Conservation (phyloP, 2,329 filamentous ascomycete genomes). For the Arthrobotrys pseudoclavata region DNA sequence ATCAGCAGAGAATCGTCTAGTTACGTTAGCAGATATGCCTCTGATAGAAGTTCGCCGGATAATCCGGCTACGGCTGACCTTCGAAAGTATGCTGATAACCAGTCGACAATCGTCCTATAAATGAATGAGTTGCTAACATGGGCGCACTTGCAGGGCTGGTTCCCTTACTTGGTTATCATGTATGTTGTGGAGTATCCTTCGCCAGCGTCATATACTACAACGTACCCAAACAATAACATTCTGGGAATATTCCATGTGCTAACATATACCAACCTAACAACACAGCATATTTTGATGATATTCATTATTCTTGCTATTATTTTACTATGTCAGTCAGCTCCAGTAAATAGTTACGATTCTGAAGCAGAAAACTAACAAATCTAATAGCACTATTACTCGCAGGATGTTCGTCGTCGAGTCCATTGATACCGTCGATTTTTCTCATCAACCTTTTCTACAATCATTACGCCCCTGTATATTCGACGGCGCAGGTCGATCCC, state of each 20-base stretch:
- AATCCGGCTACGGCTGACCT: slow-evolving; percentile 51
- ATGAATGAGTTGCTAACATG: slow-evolving; percentile 3
- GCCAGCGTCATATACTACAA: not conserved
- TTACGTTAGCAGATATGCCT: slow-evolving; percentile 28
- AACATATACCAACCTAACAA: not conserved
- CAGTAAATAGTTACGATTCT: not conserved
- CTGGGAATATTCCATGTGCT: not conserved
- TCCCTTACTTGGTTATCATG: slow-evolving; percentile 78
- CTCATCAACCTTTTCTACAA: slow-evolving; percentile 98
- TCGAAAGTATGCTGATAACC: slow-evolving; percentile 40
- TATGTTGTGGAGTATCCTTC: slow-evolving; percentile 26
- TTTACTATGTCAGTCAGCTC: slow-evolving; percentile 81
- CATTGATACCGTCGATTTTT: slow-evolving; percentile 94
- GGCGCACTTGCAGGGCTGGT: slow-evolving; percentile 71
- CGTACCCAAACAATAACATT: not conserved
- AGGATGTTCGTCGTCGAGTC: slow-evolving; percentile 96
- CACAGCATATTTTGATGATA: slow-evolving; percentile 89
- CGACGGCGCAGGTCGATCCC: slow-evolving; percentile 90
- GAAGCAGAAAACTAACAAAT: slow-evolving; percentile 42
- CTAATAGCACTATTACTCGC: slow-evolving; percentile 84
- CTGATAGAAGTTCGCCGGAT: slow-evolving; percentile 59
- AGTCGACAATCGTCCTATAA: not conserved
- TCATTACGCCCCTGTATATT: slow-evolving; percentile 83
- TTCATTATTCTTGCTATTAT: slow-evolving; percentile 94
- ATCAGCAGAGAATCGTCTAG: not conserved